Evolutionary conservation across 345 rosid genomes (phyloP), one percentile per base, ranked within the genome.

Genomic region (Erucastrum elatum): DNA sequence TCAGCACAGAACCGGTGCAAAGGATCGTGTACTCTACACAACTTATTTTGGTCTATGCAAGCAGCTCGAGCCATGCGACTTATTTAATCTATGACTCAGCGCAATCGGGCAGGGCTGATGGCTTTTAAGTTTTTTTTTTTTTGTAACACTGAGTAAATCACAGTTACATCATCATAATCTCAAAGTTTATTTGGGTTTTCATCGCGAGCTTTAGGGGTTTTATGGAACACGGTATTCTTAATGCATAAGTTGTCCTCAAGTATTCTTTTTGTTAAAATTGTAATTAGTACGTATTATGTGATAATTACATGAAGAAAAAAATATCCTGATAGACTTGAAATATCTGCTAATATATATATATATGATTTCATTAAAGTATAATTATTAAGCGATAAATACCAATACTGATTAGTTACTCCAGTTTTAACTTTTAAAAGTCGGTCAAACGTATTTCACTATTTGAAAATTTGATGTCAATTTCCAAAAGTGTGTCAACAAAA

Each of bases 1-100:
- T 56, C 78, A 85, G 41, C 97, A 93, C 75, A 82, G 97, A 0
- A 91, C 97, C 5, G 97, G 94, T 49, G 87, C 95, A 0, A 93
- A 93, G 59, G 88, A 93, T 79, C 91, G 92, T 21, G 84, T 93
- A 26, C 82, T 93, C 33, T 93, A 84, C 75, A 68, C 66, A 6
- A 81, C 92, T 10, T 93, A 93, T 74, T 82, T 93, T 10, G 81
- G 81, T 1, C 17, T 88, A 25, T 88, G 89, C 63, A 86, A 82
- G 49, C 97, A 91, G 82, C 92, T 93, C 8, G 72, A 86, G 5
- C 90, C 94, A 1, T 7, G 3, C 5, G 88, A 91, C 13, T 21
- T 29, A 34, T 68, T 70, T 51, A 15, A 3, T 3, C 55, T 10
- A 0, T 69, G 64, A 76, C 17, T 49, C 6, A 49, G n/a, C 17